Evolutionary conservation across 192 early-diverging fungal genomes (phyloP).

Genomic region (Coemansia sp.): DNA sequence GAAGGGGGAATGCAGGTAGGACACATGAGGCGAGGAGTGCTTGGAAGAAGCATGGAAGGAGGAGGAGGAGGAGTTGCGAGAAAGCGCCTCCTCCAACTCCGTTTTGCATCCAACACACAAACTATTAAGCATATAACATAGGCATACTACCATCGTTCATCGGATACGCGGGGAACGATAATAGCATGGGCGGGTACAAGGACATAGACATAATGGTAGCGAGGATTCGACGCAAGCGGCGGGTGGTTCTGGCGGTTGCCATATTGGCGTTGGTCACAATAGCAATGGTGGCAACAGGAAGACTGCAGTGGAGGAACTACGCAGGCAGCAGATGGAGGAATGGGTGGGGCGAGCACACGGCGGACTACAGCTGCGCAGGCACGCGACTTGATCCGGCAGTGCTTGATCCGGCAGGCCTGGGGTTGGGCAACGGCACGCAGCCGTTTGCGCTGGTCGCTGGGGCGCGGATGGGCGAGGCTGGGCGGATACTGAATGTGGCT

Average conservation of each 20-base stretch:
- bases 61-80: no score
- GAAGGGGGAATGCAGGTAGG: no score
- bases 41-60: no score
- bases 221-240: neutral
- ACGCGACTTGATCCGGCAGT: slow-evolving; percentile 9
- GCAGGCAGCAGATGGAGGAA: neutral
- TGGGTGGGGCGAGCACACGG: neutral
- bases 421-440: neutral
- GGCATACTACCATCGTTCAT: neutral
- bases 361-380: slow-evolving; percentile 14
- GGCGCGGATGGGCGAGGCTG: neutral
- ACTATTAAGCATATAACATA: neutral
- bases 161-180: neutral
- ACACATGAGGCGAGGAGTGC: no score
- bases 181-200: neutral
- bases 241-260: neutral
- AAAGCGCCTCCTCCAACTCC: no score
- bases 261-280: neutral
- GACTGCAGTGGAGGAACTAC: neutral
- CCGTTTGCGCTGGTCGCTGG: slow-evolving; percentile 16
- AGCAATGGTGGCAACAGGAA: neutral
- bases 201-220: neutral
- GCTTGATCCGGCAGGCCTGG: neutral
- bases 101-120: no score
- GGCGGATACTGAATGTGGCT: neutral